Conservation (phyloP, 1,139 yeast species). For the Chernovozyma sophiae-reginae region DNA sequence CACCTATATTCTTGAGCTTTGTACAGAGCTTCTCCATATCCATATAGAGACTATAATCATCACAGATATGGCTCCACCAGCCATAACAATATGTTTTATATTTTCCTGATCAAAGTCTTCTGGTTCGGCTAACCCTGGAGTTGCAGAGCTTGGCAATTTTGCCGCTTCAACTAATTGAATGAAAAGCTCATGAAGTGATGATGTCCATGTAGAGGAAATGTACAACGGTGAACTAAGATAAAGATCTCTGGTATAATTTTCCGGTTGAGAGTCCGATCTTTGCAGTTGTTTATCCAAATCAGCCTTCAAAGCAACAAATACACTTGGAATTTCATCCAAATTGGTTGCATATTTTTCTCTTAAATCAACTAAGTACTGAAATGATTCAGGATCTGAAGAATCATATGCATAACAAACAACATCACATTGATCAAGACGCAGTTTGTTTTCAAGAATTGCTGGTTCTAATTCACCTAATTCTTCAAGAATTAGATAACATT, state of each 20-base stretch:
- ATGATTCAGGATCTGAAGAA: conserved; percentile 93
- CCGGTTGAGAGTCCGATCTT: conserved; percentile 81
- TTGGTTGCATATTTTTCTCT: conserved; percentile 49
- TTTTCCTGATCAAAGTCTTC: conserved; percentile 44
- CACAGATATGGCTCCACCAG: conserved; percentile 65
- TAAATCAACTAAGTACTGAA: conserved; percentile 72
- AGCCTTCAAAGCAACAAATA: conserved; percentile 89
- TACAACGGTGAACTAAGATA: conserved; percentile 70
- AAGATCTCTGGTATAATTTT: conserved; percentile 67
- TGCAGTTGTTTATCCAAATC: conserved; percentile 95
- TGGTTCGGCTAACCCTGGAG: conserved; percentile 77
- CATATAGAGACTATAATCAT: conserved; percentile 57
- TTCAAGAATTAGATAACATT: conserved; percentile 84
- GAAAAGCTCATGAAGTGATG: conserved; percentile 80
- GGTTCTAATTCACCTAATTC: conserved; percentile 87
- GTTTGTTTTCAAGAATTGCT: conserved; percentile 69
- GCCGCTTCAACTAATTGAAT: conserved; percentile 90
- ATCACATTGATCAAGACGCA: conserved; percentile 81
- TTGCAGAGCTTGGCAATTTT: conserved; percentile 66
- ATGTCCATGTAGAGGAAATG: conserved; percentile 84
- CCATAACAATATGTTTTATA: conserved; percentile 48
- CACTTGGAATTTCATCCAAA: conserved; percentile 70
- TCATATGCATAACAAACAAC: conserved; percentile 87
- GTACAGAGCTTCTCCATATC: conserved; percentile 51
- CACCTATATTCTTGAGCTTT: conserved; percentile 15